A percentile compares a stretch with the other conserved stretches of the same genome.
Conservation (phyloP, 441 rosid species). For the Rhodomyrtus psidioides region DNA sequence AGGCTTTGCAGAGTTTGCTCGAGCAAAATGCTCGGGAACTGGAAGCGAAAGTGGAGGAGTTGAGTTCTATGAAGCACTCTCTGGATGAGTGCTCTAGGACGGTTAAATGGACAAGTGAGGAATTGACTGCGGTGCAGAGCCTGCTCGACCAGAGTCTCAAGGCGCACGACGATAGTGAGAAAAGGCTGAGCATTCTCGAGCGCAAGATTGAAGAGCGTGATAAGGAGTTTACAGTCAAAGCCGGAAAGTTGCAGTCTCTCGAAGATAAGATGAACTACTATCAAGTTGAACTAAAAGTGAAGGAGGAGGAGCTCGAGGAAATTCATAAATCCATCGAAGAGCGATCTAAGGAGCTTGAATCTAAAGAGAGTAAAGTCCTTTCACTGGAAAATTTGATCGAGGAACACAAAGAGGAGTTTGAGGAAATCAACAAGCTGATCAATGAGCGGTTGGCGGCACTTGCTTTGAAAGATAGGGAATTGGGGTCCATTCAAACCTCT, state of each 20-base stretch:
- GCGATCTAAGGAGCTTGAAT: neutral
- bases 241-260: neutral
- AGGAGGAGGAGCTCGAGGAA: slow-evolving; percentile 4
- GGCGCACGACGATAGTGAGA: neutral
- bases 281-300: neutral
- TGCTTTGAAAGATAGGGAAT: neutral
- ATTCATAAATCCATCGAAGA: neutral
- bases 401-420: neutral
- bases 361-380: slow-evolving; percentile 6
- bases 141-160: neutral
- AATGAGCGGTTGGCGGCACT: neutral
- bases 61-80: neutral
- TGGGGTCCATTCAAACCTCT: neutral
- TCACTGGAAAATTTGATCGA: neutral
- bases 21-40: slow-evolving; percentile 3
- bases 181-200: neutral
- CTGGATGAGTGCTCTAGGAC: neutral
- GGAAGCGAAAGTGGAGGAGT: neutral
- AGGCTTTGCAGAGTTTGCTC: neutral
- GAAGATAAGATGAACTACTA: neutral
- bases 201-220: neutral
- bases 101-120: neutral
- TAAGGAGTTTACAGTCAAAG: neutral
- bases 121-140: neutral
- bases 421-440: neutral